Conservation (phyloP, 192 early-diverging fungal genomes). For the Thamnidium elegans region DNA sequence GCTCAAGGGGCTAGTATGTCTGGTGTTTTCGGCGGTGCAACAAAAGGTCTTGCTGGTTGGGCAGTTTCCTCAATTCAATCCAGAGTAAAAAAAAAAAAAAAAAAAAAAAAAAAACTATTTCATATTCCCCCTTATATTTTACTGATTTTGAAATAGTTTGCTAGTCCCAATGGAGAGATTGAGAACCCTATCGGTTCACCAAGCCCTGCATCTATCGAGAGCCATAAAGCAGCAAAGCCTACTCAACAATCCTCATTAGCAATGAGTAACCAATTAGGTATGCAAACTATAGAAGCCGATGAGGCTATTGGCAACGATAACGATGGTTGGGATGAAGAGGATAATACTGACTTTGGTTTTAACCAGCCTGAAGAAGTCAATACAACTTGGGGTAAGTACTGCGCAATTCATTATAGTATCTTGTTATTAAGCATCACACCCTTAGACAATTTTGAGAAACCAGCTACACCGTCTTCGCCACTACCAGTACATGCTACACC, state of each 20-base stretch:
- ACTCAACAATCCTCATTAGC: neutral
- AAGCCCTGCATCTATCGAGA: constrained; percentile 17
- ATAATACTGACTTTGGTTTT: constrained; percentile 27
- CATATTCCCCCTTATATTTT: constrained; percentile 18
- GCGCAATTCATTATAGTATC: too few relatives aligned
- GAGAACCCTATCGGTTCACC: constrained; percentile 4
- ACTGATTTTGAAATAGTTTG: constrained; percentile 30
- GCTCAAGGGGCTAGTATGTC: constrained; percentile 22
- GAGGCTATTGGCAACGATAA: constrained; percentile 14
- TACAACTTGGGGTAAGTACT: constrained; percentile 35
- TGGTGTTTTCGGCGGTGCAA: constrained; percentile 45
- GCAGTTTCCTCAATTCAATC: constrained; percentile 79
- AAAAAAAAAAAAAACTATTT: constrained; percentile 15
- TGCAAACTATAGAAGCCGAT: neutral
- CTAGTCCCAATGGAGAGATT: constrained; percentile 35
- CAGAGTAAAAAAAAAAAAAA: constrained; percentile 35
- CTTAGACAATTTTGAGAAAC: neutral
- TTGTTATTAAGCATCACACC: too few relatives aligned
- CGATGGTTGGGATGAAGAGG: constrained; percentile 22
- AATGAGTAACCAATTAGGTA: neutral
- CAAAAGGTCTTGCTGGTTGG: constrained; percentile 85
- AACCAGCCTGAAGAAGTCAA: constrained; percentile 12
- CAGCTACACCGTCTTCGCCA: neutral
- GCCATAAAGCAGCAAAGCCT: neutral
- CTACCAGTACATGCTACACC: constrained; percentile 3